Percentiles rank a stretch among this genome's conserved stretches.
phyloP scores from a whole-genome alignment of 495 filamentous ascomycete genomes.

The Tuber indicum region DNA sequence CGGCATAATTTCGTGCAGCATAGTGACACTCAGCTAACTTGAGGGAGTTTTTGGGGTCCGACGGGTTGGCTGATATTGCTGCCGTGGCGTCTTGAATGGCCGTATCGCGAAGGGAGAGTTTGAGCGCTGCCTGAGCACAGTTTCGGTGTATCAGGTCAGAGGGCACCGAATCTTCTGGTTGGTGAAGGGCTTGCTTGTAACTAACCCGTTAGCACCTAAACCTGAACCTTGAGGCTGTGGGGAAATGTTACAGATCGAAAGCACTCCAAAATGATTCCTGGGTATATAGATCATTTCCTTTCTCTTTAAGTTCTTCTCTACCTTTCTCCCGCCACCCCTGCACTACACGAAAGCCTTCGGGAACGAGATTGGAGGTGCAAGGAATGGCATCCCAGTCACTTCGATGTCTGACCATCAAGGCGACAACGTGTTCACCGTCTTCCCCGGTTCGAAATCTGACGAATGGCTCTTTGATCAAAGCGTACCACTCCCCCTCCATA shows the following conservation, averaged over 20 bases:
- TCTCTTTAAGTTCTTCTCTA: constrained; percentile 3
- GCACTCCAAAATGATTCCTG: background rate
- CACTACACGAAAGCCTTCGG: background rate
- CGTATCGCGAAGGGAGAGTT: background rate
- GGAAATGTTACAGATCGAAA: constrained; percentile 2
- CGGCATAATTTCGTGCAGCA: background rate
- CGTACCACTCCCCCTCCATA: background rate
- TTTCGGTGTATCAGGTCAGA: constrained; percentile 4
- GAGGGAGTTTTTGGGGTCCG: constrained; percentile 1
- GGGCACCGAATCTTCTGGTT: background rate
- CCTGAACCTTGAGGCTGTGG: background rate
- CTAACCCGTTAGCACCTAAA: background rate
- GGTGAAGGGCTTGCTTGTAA: constrained; percentile 4
- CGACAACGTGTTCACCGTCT: background rate
- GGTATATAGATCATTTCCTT: background rate
- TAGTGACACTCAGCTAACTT: background rate
- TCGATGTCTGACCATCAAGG: background rate
- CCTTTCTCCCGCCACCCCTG: background rate
- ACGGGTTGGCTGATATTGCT: background rate
- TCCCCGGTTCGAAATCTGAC: background rate
- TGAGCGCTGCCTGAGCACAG: background rate
- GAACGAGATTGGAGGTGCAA: background rate
- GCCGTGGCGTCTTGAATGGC: background rate
- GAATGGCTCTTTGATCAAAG: constrained; percentile 4
- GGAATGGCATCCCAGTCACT: constrained; percentile 1